phyloP scores from a whole-genome alignment of 1,284 basidiomycete species.

The Papiliotrema laurentii region DNA sequence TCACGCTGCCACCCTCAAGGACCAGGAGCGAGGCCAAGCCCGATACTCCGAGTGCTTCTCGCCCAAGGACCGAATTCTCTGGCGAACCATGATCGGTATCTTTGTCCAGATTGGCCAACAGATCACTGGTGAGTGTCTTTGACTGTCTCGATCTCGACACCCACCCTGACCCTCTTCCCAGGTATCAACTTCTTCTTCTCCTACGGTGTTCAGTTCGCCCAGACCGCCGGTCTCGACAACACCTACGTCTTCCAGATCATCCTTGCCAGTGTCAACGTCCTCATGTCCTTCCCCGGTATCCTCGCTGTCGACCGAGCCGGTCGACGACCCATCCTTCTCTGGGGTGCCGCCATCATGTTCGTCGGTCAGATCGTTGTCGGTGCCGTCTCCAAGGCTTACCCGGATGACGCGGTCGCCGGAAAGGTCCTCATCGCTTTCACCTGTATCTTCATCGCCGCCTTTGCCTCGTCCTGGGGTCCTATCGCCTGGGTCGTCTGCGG shows the following conservation, averaged over 20 bases:
- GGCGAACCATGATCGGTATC: conserved; percentile 45
- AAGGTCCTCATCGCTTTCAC: conserved; percentile 52
- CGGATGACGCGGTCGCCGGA: conserved; percentile 39
- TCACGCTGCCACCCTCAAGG: conserved; percentile 36
- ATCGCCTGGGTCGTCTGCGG: conserved; percentile 47
- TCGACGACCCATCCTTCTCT: conserved; percentile 50
- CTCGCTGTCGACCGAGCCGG: conserved; percentile 48
- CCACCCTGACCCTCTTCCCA: no score
- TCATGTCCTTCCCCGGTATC: conserved; percentile 46
- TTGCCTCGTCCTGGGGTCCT: conserved; percentile 51
- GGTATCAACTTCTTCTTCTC: conserved; percentile 45
- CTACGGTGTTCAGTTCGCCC: conserved; percentile 46
- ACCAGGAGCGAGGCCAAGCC: conserved; percentile 37
- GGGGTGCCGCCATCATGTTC: conserved; percentile 49
- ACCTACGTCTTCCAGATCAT: conserved; percentile 51
- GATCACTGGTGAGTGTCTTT: no score
- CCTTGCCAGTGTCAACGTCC: conserved; percentile 48
- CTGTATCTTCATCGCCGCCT: conserved; percentile 51
- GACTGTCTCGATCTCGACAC: no score
- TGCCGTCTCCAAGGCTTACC: conserved; percentile 39
- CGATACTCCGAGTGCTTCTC: conserved; percentile 47
- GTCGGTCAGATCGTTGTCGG: conserved; percentile 51
- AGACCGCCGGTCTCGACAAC: conserved; percentile 45
- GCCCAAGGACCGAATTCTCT: conserved; percentile 47
- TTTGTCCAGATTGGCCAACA: conserved; percentile 48